Conservation (phyloP, 805 yeast species). For the Ascoidea asiatica region DNA sequence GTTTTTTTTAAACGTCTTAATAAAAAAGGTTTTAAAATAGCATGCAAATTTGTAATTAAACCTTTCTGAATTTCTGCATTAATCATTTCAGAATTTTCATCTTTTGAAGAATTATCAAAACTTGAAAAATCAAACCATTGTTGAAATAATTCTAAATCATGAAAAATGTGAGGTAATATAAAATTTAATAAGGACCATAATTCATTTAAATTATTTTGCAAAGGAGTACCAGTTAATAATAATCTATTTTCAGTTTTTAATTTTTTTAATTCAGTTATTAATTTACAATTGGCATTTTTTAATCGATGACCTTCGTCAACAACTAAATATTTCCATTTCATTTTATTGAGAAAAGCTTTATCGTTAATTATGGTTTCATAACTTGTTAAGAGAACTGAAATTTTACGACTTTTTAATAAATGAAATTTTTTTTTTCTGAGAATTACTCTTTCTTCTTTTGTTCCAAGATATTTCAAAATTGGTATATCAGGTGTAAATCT, state of each 20-base stretch:
- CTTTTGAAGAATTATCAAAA: conserved; percentile 11
- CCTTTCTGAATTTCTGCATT: conserved; percentile 44
- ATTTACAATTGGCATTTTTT: conserved; percentile 68
- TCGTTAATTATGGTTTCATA: conserved; percentile 75
- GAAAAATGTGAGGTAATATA: conserved; percentile 84
- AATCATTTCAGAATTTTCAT: conserved; percentile 34
- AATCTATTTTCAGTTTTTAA: conserved; percentile 58
- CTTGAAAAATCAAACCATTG: conserved; percentile 77
- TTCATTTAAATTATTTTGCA: conserved; percentile 83
- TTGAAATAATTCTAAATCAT: conserved; percentile 79
- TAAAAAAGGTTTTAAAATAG: conserved; percentile 79
- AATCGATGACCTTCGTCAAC: conserved; percentile 95
- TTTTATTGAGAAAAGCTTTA: conserved; percentile 33
- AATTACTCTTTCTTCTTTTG: conserved; percentile 37
- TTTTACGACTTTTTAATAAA: conserved; percentile 18
- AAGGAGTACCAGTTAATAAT: conserved; percentile 88
- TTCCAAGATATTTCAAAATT: conserved; percentile 52
- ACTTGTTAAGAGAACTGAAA: conserved; percentile 54
- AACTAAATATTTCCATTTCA: conserved; percentile 69
- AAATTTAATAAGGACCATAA: conserved; percentile 88
- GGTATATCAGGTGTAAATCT: conserved; percentile 62
- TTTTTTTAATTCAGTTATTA: conserved; percentile 59
- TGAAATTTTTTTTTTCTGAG: conserved; percentile 21
- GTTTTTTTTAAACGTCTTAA: conserved; percentile 74
- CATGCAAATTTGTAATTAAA: conserved; percentile 66